These are phyloP conservation scores for Trichoderma erinaceum DNA, from an alignment of 495 filamentous ascomycete species.

Conservation along the genomic window DNA sequence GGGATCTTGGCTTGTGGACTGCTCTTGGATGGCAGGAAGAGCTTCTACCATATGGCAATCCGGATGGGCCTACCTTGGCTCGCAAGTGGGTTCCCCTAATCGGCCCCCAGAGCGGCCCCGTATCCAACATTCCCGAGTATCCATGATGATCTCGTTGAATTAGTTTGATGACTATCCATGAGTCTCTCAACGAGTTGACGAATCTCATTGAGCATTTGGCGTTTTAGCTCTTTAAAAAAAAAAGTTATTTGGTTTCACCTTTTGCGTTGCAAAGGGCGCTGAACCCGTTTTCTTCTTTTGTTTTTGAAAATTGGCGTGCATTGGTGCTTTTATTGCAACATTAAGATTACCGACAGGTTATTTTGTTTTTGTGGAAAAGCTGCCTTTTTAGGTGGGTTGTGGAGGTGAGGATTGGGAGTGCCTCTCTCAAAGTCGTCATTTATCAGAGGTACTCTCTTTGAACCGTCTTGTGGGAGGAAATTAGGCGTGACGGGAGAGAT, in stretches of 20 bases:
- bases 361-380: neutral
- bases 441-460: neutral
- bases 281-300: neutral
- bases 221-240: slow-evolving; percentile 1
- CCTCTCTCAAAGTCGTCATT: neutral
- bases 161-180: neutral
- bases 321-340: slow-evolving; percentile 2
- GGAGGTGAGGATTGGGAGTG: neutral
- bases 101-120: neutral
- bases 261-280: neutral
- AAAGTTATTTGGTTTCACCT: neutral
- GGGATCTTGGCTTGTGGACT: slow-evolving; percentile 22
- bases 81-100: slow-evolving; percentile 28
- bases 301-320: slow-evolving; percentile 6
- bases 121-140: neutral
- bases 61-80: slow-evolving; percentile 26
- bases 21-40: slow-evolving; percentile 42
- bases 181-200: slow-evolving; percentile 1
- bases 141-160: neutral
- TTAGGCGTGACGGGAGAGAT: neutral
- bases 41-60: slow-evolving; percentile 22
- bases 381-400: neutral
- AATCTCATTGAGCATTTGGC: neutral
- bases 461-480: neutral
- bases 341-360: neutral